Base-by-base conservation (phyloP, 345 rosid genomes). In the Microthlaspi erraticum region DNA sequence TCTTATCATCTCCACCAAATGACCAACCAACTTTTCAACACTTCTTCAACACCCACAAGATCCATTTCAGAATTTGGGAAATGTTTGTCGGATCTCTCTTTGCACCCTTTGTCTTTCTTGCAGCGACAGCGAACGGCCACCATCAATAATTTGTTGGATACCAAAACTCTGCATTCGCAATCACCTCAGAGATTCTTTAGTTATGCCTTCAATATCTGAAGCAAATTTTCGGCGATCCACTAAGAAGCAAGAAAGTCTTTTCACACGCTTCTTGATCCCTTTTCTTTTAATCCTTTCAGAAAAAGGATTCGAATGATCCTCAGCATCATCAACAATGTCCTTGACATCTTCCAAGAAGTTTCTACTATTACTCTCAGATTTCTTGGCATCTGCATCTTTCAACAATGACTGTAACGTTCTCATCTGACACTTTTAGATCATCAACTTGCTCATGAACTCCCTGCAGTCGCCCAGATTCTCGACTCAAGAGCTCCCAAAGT, bases 1-100 rank as follows among this genome's bases (percentile, higher is more conserved):
- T 31, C 33, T 31, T 31, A 1, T 31, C 33, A 31, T 31, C 33
- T 31, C 33, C 33, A 31, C 33, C 33, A 31, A 4, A 31, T 31
- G 33, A 31, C 33, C 33, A 31, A 79, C 79, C 44, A 82, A 12
- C 2, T 13, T 41, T 2, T 45, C 1, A 1, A 70, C 52, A 29
- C 65, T 11, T 64, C 57, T 10, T 79, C 80, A 19, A 73, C 58
- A 36, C 85, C 89, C 20, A 81, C 84, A 36, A 78, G 70, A 55
- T 60, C 20, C 1, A 52, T 69, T 17, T 78, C 78, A 8, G 48
- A 50, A 5, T 59, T 50, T 70, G 20, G 79, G 20, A 75, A 64
- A 70, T 7, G 78, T 45, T 8, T 66, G 52, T 26, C 79, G 74
- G 6, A 6, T 7, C 10, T 18, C 43, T 19, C 26, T 10, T 0